Percentiles rank a stretch among this genome's conserved stretches.
Conservation (phyloP, 345 rosid genomes). For the Corchorus olitorius region DNA sequence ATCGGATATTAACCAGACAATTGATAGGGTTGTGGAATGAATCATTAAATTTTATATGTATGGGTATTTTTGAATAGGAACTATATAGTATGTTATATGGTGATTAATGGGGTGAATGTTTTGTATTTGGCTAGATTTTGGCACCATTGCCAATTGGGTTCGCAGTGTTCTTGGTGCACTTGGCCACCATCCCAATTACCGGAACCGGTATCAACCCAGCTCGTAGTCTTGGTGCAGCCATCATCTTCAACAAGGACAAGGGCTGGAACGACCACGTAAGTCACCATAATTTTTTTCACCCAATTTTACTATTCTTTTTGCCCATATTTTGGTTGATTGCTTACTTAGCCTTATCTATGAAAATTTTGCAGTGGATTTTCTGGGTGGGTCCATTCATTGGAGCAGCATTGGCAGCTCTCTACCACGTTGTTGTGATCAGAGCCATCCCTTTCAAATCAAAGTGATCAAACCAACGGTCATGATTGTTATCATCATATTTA, state of each 20-base stretch:
- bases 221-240: constrained; percentile 72
- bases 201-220: constrained; percentile 79
- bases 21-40: too few species aligned
- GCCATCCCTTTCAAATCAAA: constrained; percentile 71
- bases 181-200: constrained; percentile 69
- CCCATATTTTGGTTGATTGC: background rate
- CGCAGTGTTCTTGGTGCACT: constrained; percentile 71
- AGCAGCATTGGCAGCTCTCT: constrained; percentile 75
- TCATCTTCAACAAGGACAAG: constrained; percentile 53
- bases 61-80: too few species aligned
- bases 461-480: constrained; percentile 14
- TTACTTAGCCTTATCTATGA: background rate
- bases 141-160: constrained; percentile 71
- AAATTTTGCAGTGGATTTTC: constrained; percentile 62
- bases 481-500: background rate
- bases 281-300: background rate
- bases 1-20: too few species aligned
- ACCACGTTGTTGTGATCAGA: constrained; percentile 72
- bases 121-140: constrained; percentile 43
- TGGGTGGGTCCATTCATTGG: constrained; percentile 83
- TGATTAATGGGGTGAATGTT: background rate
- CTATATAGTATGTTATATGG: too few species aligned
- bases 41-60: too few species aligned
- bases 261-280: constrained; percentile 69
- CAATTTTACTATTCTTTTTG: background rate